A percentile compares a stretch with the other conserved stretches of the same genome.
Evolutionary conservation across 1,284 basidiomycete genomes (phyloP).

Genomic region (Neonothopanus nambi): DNA sequence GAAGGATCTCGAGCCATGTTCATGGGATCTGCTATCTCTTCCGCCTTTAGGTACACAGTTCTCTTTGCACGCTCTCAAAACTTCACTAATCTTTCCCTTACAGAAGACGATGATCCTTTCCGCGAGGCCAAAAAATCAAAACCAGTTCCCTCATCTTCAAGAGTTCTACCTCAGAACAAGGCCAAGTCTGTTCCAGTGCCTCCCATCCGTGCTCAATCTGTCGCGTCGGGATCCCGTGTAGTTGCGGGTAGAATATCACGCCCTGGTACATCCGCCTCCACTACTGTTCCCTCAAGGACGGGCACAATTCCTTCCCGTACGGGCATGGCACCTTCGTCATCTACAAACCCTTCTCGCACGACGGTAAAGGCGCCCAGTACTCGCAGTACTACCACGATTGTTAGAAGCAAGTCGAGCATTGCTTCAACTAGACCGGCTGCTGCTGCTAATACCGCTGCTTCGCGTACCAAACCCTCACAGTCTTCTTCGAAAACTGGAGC

Average conservation of each 20-base stretch:
- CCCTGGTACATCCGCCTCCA: constrained; percentile 8
- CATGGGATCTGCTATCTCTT: constrained; percentile 34
- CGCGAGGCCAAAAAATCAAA: not conserved
- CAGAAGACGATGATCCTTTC: constrained; percentile 29
- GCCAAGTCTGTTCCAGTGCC: constrained; percentile 10
- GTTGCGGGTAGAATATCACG: not conserved
- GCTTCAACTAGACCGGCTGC: not conserved
- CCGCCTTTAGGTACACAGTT: constrained; percentile 36
- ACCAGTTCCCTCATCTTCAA: not conserved
- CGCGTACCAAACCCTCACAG: not conserved
- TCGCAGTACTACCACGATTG: not conserved
- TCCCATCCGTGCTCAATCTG: not conserved
- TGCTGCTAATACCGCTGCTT: not conserved
- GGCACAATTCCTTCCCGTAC: not conserved
- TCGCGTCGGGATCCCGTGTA: constrained; percentile 1
- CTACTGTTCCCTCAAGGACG: not conserved
- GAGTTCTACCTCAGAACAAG: not conserved
- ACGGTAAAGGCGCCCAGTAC: not conserved
- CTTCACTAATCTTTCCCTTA: not conserved
- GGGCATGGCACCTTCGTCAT: not conserved
- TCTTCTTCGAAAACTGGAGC: not conserved
- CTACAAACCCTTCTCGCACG: not conserved
- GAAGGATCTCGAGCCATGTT: constrained; percentile 26
- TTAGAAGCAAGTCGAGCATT: constrained; percentile 2
- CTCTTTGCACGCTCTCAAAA: not conserved